These are phyloP conservation scores for Phoenix dactylifera DNA, from an alignment of 176 grass and related monocot genomes.

Conservation along the genomic window DNA sequence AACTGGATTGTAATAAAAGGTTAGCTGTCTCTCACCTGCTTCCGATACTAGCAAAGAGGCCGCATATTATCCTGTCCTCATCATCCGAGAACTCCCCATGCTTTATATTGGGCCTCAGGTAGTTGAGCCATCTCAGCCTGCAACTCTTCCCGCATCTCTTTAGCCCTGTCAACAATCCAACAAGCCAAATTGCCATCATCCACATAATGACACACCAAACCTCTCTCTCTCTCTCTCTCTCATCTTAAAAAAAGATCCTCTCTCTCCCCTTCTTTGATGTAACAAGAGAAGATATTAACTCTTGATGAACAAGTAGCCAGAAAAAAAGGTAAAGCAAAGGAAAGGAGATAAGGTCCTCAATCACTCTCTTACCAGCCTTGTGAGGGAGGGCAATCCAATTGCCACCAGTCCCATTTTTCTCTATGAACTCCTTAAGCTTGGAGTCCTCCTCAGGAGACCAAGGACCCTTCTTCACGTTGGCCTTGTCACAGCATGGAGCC, in stretches of 20 bases:
- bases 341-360: too few species aligned
- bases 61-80: constrained; percentile 8
- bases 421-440: constrained; percentile 7
- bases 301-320: too few species aligned
- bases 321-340: too few species aligned
- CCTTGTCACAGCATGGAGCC: constrained; percentile 12
- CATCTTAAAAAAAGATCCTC: too few species aligned
- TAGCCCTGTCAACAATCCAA: not conserved
- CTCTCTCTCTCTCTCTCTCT: too few species aligned
- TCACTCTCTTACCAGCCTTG: not conserved
- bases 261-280: too few species aligned
- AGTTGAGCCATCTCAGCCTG: constrained; percentile 17
- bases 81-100: constrained; percentile 14
- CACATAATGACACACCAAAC: too few species aligned
- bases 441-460: constrained; percentile 6
- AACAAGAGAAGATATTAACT: too few species aligned
- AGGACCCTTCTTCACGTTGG: constrained; percentile 9
- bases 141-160: constrained; percentile 15
- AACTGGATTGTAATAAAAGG: too few species aligned
- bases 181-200: too few species aligned
- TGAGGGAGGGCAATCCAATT: constrained; percentile 12
- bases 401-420: constrained; percentile 6
- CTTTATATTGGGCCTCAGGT: constrained; percentile 8
- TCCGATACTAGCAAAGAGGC: constrained; percentile 10
- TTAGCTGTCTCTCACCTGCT: not conserved